A percentile compares a stretch with the other conserved stretches of the same genome.
phyloP scores from a whole-genome alignment of 306 rosid genomes.

The Dalbergia cochinchinensis region DNA sequence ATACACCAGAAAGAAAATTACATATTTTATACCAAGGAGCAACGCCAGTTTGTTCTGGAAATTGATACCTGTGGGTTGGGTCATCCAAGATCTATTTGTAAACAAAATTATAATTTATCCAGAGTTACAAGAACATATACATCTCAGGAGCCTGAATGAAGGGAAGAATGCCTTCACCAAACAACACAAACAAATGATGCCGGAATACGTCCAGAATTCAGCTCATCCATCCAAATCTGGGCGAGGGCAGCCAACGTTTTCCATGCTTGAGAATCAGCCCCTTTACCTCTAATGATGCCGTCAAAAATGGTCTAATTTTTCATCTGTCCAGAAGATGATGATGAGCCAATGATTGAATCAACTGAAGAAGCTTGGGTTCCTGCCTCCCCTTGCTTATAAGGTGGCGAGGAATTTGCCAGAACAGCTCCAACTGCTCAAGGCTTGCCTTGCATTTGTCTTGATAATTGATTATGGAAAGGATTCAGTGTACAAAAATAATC shows the following conservation, averaged over 20 bases:
- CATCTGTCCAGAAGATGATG: constrained; percentile 46
- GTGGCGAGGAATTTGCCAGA: constrained; percentile 31
- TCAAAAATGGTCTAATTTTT: constrained; percentile 43
- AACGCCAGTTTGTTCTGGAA: constrained; percentile 19
- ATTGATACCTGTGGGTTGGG: constrained; percentile 4
- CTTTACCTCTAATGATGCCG: constrained; percentile 33
- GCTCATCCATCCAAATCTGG: constrained; percentile 81
- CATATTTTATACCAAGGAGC: constrained; percentile 29
- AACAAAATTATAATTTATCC: not conserved
- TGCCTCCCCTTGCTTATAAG: constrained; percentile 44
- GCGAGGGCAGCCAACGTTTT: constrained; percentile 63
- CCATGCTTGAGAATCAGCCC: constrained; percentile 41
- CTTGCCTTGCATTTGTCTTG: constrained; percentile 56
- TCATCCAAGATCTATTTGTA: constrained; percentile 7
- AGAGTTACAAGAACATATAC: constrained; percentile 63
- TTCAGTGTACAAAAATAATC: constrained; percentile 2
- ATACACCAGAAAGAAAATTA: not conserved
- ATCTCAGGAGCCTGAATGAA: constrained; percentile 74
- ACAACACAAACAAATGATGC: constrained; percentile 61
- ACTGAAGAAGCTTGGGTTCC: constrained; percentile 45
- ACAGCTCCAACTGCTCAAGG: constrained; percentile 40
- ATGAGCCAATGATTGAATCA: constrained; percentile 47
- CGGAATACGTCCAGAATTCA: constrained; percentile 68
- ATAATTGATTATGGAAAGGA: constrained; percentile 22
- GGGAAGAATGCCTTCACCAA: constrained; percentile 75